phyloP scores from a whole-genome alignment of 345 rosid species.

The Citrus inodora region DNA sequence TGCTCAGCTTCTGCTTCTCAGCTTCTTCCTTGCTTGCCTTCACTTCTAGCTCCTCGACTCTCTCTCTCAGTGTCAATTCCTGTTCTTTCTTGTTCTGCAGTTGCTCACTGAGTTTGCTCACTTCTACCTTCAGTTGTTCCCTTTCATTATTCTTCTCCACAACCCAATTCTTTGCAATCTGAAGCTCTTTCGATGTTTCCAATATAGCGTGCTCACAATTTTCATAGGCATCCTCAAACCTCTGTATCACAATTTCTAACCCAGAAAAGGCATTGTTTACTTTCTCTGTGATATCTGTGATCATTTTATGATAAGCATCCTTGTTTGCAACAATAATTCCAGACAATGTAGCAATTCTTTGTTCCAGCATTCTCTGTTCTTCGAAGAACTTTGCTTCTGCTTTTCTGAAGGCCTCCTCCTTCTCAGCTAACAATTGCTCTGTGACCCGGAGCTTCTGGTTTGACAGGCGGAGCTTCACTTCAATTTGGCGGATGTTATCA shows the following conservation, averaged over 20 bases:
- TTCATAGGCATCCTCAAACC: conserved; percentile 34
- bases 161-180: conserved; percentile 43
- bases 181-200: conserved; percentile 40
- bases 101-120: conserved; percentile 29
- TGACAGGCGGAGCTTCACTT: conserved; percentile 81
- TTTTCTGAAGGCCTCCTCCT: conserved; percentile 58
- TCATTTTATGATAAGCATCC: conserved; percentile 42
- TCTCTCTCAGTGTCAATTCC: conserved; percentile 29
- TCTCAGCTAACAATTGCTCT: conserved; percentile 73
- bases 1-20: conserved; percentile 50
- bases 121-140: conserved; percentile 33
- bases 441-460: conserved; percentile 93
- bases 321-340: conserved; percentile 33
- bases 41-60: conserved; percentile 40
- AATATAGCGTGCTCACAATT: conserved; percentile 35
- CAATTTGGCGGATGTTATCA: conserved; percentile 57
- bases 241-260: conserved; percentile 38
- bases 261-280: conserved; percentile 33
- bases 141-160: conserved; percentile 34
- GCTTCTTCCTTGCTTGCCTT: conserved; percentile 40
- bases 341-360: conserved; percentile 33
- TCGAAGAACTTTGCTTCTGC: conserved; percentile 60
- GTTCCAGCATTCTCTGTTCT: conserved; percentile 63
- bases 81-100: conserved; percentile 33
- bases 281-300: conserved; percentile 38